These are phyloP conservation scores for Cantharellus cinnabarinus DNA, from an alignment of 768 basidiomycete species.

Conservation along the genomic window DNA sequence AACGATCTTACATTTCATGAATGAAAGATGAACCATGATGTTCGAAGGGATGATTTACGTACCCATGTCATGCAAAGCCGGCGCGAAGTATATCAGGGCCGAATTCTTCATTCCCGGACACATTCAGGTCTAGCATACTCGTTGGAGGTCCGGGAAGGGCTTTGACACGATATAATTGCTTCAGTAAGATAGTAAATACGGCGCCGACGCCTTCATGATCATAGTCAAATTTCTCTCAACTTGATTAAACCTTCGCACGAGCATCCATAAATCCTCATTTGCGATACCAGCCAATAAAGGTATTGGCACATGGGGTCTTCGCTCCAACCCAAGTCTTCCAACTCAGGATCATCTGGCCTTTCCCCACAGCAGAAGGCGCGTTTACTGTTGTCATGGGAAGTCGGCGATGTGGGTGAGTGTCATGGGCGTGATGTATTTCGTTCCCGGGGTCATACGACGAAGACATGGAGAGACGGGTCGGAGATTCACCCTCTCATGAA, in stretches of 20 bases:
- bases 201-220: not conserved
- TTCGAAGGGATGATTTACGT: not conserved
- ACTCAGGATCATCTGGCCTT: not conserved
- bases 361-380: not conserved
- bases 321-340: not conserved
- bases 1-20: not conserved
- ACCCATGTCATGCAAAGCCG: constrained; percentile 17
- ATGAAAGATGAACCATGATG: not conserved
- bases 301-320: constrained; percentile 10
- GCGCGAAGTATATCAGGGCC: constrained; percentile 24
- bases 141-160: constrained; percentile 7
- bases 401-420: not conserved
- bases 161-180: not conserved
- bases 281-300: constrained; percentile 18
- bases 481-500: too few relatives aligned
- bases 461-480: too few relatives aligned
- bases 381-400: not conserved
- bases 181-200: not conserved
- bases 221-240: constrained; percentile 10
- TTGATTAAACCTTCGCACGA: constrained; percentile 25
- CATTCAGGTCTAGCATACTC: constrained; percentile 22
- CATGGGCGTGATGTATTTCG: too few relatives aligned
- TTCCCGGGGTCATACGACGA: too few relatives aligned
- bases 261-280: constrained; percentile 22
- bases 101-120: constrained; percentile 22